A percentile compares a stretch with the other conserved stretches of the same genome.
phyloP scores from a whole-genome alignment of 2,329 filamentous ascomycete genomes.

The Colletotrichum paranaense region DNA sequence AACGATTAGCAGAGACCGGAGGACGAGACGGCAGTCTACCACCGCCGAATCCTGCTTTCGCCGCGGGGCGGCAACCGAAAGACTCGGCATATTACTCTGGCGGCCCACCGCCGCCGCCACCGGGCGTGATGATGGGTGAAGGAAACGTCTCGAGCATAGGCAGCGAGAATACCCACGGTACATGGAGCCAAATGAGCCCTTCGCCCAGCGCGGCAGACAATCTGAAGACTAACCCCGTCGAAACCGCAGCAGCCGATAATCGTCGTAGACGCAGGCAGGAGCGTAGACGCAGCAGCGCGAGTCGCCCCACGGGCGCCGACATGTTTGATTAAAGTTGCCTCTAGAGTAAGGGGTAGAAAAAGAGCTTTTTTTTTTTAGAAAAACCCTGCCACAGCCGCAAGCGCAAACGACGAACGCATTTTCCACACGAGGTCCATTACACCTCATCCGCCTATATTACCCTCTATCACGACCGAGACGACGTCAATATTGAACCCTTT shows the following conservation, averaged over 20 bases:
- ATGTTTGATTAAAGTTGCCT: slow-evolving; percentile 49
- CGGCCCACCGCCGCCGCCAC: slow-evolving; percentile 53
- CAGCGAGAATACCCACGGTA: slow-evolving; percentile 59
- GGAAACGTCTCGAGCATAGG: slow-evolving; percentile 60
- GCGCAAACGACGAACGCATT: neutral
- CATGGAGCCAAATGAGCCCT: slow-evolving; percentile 65
- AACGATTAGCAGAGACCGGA: slow-evolving; percentile 53
- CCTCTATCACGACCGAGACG: slow-evolving; percentile 17
- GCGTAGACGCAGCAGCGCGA: slow-evolving; percentile 54
- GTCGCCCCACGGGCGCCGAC: slow-evolving; percentile 48
- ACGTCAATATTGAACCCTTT: slow-evolving; percentile 11
- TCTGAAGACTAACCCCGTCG: slow-evolving; percentile 46
- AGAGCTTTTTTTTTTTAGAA: neutral
- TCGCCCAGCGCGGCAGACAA: slow-evolving; percentile 49
- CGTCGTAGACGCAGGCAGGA: slow-evolving; percentile 67
- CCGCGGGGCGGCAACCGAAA: slow-evolving; percentile 61
- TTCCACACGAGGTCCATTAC: neutral
- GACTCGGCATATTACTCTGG: slow-evolving; percentile 73
- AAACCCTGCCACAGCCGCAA: slow-evolving; percentile 16
- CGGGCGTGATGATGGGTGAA: slow-evolving; percentile 46
- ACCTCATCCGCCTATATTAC: too few relatives aligned
- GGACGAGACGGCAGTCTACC: slow-evolving; percentile 52
- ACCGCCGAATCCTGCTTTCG: slow-evolving; percentile 68
- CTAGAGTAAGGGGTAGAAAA: neutral
- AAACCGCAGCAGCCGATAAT: slow-evolving; percentile 57